phyloP scores from a whole-genome alignment of 169 alveolate genomes.

The Plasmodium gallinaceum region DNA sequence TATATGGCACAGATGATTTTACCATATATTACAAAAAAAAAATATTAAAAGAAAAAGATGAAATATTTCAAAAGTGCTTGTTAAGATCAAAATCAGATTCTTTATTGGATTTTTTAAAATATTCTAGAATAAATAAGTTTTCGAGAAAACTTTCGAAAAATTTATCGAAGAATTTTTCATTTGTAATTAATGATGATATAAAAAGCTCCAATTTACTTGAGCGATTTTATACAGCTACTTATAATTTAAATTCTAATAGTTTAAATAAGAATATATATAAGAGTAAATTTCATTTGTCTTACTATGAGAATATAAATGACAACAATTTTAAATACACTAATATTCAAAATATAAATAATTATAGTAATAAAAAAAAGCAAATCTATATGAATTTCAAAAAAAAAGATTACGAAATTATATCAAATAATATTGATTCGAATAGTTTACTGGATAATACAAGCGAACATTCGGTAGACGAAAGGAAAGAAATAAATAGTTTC shows the following conservation, averaged over 20 bases:
- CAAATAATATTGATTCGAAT: neutral
- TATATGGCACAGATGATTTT: constrained; percentile 58
- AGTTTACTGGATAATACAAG: neutral
- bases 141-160: constrained; percentile 8
- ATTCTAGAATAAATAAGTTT: constrained; percentile 14
- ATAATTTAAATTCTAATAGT: constrained; percentile 12
- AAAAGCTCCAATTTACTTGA: constrained; percentile 39
- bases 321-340: neutral
- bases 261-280: neutral
- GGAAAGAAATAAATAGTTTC: neutral
- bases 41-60: constrained; percentile 53
- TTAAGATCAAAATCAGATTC: constrained; percentile 73
- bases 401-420: neutral
- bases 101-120: constrained; percentile 54
- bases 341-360: neutral
- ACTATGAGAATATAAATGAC: constrained; percentile 13
- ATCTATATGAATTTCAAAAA: neutral
- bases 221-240: constrained; percentile 54
- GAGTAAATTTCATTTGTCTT: constrained; percentile 31
- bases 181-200: neutral
- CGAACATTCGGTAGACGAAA: neutral
- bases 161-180: neutral
- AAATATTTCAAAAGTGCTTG: constrained; percentile 34
- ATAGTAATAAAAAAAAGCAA: neutral
- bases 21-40: constrained; percentile 47